These are phyloP conservation scores for Trifolium repens DNA, from an alignment of 306 rosid species.

Conservation along the genomic window DNA sequence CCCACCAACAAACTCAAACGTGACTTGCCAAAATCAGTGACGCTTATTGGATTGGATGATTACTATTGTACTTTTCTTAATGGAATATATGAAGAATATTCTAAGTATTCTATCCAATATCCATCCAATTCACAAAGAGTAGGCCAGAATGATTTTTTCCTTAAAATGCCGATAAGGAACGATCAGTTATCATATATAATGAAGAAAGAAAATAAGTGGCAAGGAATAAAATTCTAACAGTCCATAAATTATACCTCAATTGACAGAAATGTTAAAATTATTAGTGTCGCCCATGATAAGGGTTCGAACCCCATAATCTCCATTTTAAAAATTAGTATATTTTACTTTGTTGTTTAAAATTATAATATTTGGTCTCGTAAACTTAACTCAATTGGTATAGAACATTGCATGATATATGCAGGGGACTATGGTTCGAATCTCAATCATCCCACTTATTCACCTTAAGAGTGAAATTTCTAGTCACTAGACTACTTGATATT, in stretches of 20 bases:
- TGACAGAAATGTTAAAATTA: too few relatives aligned
- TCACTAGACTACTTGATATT: neutral
- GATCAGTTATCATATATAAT: neutral
- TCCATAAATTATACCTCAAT: too few relatives aligned
- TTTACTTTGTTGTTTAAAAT: too few relatives aligned
- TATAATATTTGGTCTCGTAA: too few relatives aligned
- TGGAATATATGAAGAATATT: conserved; percentile 20
- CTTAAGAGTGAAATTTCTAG: too few relatives aligned
- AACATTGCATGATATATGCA: too few relatives aligned
- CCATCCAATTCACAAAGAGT: neutral
- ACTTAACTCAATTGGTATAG: too few relatives aligned
- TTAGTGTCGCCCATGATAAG: too few relatives aligned
- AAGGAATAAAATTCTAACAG: neutral
- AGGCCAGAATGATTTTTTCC: neutral
- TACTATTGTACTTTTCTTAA: neutral
- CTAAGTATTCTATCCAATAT: neutral
- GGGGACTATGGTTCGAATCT: too few relatives aligned
- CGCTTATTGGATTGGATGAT: neutral
- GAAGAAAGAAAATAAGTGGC: neutral
- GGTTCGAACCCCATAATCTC: too few relatives aligned
- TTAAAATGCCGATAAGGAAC: neutral
- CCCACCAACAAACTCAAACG: neutral
- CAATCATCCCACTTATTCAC: too few relatives aligned
- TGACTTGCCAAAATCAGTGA: neutral
- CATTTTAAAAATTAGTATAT: neutral